Evolutionary conservation across 179 eudicot species (phyloP).

Genomic region (Gypsophila paniculata): DNA sequence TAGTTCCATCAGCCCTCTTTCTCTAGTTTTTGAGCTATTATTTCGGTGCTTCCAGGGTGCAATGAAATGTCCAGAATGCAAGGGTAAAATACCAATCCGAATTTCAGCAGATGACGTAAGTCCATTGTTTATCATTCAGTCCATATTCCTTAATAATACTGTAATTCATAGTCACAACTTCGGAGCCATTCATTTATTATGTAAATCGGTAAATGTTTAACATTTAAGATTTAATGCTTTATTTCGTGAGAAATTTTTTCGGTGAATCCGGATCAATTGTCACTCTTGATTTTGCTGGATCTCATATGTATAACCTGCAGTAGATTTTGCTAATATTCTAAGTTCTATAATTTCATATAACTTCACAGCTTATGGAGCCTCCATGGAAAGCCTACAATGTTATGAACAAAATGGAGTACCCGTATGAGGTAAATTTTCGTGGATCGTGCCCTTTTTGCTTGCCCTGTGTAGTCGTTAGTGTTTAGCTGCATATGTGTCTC

Average conservation of each 20-base stretch:
- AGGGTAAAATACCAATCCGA: constrained; percentile 58
- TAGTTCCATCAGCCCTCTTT: no score
- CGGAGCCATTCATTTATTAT: no score
- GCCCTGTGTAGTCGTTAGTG: no score
- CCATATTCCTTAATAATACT: no score
- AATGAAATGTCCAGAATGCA: constrained; percentile 86
- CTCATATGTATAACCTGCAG: constrained; percentile 7
- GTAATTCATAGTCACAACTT: no score
- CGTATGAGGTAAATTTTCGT: constrained; percentile 56
- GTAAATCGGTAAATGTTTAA: background rate
- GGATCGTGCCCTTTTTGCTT: background rate
- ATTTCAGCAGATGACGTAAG: constrained; percentile 95
- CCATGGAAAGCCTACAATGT: constrained; percentile 84
- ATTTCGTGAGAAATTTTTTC: background rate
- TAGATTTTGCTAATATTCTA: constrained; percentile 8
- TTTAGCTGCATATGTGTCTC: background rate
- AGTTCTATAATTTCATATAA: constrained; percentile 6
- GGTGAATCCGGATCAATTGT: background rate
- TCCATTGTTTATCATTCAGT: no score
- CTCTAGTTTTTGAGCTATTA: background rate
- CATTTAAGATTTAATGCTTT: background rate
- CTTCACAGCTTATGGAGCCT: constrained; percentile 82
- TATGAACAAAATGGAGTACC: constrained; percentile 80
- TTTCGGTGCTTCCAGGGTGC: constrained; percentile 63
- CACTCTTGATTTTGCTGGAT: background rate